Evolutionary conservation across 306 rosid species (phyloP).

Genomic region (Cucumis cinereus): DNA sequence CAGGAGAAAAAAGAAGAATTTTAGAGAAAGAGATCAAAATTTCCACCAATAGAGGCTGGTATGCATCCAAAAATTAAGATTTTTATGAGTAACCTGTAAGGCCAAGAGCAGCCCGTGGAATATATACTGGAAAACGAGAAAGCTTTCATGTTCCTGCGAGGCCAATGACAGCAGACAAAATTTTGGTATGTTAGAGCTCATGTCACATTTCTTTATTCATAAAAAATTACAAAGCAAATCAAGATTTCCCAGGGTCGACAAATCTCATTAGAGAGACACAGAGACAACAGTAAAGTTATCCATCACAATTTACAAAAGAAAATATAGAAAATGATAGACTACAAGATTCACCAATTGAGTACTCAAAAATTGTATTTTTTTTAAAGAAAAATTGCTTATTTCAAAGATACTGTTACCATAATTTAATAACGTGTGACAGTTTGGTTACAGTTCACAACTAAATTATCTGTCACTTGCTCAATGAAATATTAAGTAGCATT

Average conservation of each 20-base stretch:
- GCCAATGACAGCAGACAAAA: neutral
- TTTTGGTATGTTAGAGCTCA: neutral
- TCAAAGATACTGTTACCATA: too few relatives aligned
- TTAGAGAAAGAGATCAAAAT: neutral
- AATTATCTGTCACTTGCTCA: neutral
- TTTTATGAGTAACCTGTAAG: constrained; percentile 21
- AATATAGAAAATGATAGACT: neutral
- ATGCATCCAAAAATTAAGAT: constrained; percentile 11
- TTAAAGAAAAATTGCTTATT: too few relatives aligned
- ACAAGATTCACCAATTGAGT: neutral
- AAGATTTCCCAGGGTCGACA: neutral
- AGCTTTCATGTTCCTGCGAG: neutral
- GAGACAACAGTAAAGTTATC: neutral
- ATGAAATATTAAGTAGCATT: neutral
- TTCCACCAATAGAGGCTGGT: neutral
- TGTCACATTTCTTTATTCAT: neutral
- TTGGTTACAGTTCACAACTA: neutral
- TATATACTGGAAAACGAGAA: neutral
- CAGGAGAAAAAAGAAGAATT: neutral
- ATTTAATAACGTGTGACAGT: too few relatives aligned
- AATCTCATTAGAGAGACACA: neutral
- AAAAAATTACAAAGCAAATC: neutral
- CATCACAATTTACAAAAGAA: neutral
- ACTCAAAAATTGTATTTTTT: too few relatives aligned
- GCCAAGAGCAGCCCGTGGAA: constrained; percentile 23